These are phyloP conservation scores for Ailanthus altissimus DNA, from an alignment of 345 rosid genomes.

Conservation along the genomic window DNA sequence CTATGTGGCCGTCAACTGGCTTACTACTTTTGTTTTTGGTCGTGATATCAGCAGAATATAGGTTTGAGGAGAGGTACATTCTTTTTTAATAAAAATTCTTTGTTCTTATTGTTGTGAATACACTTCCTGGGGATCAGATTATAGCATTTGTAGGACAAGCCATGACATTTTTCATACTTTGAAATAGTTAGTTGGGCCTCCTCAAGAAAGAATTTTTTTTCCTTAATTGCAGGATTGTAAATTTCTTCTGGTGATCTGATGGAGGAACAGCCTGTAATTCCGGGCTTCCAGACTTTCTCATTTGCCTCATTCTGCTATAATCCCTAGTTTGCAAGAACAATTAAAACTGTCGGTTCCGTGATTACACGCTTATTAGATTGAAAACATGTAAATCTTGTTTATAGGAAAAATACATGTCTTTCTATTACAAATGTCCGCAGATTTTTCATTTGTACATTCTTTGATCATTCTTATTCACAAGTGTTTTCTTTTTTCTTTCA, in stretches of 20 bases:
- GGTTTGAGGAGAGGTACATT: constrained; percentile 9
- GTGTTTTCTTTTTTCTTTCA: background rate
- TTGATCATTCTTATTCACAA: background rate
- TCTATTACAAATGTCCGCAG: background rate
- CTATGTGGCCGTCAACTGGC: constrained; percentile 89
- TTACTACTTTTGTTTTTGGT: constrained; percentile 81
- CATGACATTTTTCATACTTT: background rate
- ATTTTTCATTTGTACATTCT: background rate
- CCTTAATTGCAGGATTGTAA: constrained; percentile 6
- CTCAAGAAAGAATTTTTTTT: no score
- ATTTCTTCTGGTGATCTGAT: background rate
- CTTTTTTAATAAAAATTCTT: background rate
- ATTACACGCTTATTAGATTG: background rate
- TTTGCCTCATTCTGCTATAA: no score
- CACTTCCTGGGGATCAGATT: background rate
- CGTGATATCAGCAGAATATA: constrained; percentile 84
- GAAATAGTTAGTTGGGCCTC: no score
- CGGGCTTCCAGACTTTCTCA: background rate
- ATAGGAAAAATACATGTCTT: background rate
- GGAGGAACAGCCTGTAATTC: background rate
- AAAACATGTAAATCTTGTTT: background rate
- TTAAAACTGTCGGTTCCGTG: background rate
- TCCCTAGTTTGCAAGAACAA: background rate
- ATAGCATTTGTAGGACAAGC: background rate
- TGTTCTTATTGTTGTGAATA: background rate